A percentile compares a stretch with the other conserved stretches of the same genome.
phyloP scores from a whole-genome alignment of 805 yeast species.

The Candida stauntonica region DNA sequence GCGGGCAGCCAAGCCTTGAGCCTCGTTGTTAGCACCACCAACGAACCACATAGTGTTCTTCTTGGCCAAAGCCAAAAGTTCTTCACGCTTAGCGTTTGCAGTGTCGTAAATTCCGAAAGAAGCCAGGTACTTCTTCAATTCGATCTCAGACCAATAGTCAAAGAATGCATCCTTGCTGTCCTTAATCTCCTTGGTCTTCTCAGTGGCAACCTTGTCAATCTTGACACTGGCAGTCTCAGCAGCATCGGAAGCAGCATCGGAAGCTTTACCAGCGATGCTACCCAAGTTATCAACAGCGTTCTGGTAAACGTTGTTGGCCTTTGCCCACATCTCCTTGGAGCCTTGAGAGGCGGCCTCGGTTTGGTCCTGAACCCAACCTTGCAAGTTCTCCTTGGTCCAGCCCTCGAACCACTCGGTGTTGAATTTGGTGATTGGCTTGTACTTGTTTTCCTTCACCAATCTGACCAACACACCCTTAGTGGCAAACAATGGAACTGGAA shows the following conservation, averaged over 20 bases:
- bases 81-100: constrained; percentile 28
- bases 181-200: constrained; percentile 10
- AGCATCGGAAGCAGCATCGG: constrained; percentile 16
- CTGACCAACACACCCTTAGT: constrained; percentile 37
- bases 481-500: constrained; percentile 35
- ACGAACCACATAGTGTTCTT: constrained; percentile 38
- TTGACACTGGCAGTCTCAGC: constrained; percentile 6
- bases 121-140: constrained; percentile 37
- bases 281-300: constrained; percentile 12
- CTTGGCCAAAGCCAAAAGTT: constrained; percentile 36
- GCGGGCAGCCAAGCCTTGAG: not conserved
- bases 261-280: constrained; percentile 14
- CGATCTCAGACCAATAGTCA: constrained; percentile 40
- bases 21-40: constrained; percentile 21
- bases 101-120: constrained; percentile 37
- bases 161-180: constrained; percentile 26
- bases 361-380: constrained; percentile 37
- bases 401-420: constrained; percentile 32
- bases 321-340: constrained; percentile 18
- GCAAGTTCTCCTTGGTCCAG: constrained; percentile 35
- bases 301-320: constrained; percentile 24
- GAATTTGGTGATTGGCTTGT: constrained; percentile 31
- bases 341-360: constrained; percentile 24
- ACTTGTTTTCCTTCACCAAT: constrained; percentile 36
- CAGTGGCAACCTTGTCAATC: not conserved